Percentiles rank a stretch among this genome's conserved stretches.
phyloP scores from a whole-genome alignment of 495 filamentous ascomycete species.

The Neurospora sp. region DNA sequence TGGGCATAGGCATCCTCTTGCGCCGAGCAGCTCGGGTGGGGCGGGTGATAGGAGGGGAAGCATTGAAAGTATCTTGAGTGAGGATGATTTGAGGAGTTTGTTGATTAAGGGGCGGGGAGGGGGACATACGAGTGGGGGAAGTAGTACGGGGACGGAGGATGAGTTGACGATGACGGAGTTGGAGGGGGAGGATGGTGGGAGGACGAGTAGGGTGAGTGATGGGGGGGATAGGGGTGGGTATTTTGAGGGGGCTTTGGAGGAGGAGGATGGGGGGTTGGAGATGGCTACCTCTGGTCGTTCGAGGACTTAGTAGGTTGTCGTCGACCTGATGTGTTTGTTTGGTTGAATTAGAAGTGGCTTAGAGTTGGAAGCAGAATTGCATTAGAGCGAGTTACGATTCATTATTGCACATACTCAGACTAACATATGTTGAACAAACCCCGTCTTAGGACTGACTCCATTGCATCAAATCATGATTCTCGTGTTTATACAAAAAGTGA shows the following conservation, averaged over 20 bases:
- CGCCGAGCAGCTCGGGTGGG: background rate
- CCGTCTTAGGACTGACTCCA: background rate
- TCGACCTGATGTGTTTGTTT: background rate
- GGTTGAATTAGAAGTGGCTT: background rate
- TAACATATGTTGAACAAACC: background rate
- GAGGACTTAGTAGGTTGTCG: background rate
- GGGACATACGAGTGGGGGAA: background rate
- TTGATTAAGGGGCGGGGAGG: conserved; percentile 2
- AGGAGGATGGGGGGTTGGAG: background rate
- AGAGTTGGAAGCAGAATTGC: background rate
- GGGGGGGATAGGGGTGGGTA: background rate
- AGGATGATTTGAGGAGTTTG: conserved; percentile 16
- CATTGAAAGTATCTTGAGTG: conserved; percentile 18
- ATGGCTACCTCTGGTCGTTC: background rate
- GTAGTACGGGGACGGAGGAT: conserved; percentile 8
- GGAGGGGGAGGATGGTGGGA: conserved; percentile 5
- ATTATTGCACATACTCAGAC: background rate
- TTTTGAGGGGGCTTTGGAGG: background rate
- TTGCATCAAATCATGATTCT: background rate
- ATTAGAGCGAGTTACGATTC: background rate
- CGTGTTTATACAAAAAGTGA: background rate
- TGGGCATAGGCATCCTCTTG: background rate
- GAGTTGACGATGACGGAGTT: conserved; percentile 13
- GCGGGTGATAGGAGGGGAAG: conserved; percentile 11
- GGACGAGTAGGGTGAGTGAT: background rate